A percentile compares a stretch with the other conserved stretches of the same genome.
Conservation (phyloP, 257 asterid genomes). For the Penstemon newberryi region DNA sequence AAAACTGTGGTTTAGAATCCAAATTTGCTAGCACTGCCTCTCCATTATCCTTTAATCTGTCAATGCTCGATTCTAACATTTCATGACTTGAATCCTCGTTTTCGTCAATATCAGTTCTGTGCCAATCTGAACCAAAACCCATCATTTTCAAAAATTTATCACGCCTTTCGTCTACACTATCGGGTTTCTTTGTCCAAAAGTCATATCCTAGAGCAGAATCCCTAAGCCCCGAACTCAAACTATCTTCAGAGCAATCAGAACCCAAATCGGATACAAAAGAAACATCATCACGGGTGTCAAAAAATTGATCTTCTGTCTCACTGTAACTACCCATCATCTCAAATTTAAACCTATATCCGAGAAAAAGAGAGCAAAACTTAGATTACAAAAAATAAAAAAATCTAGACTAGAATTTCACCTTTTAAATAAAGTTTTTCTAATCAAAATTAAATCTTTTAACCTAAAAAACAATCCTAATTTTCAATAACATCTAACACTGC, state of each 20-base stretch:
- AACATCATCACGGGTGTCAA: slow-evolving; percentile 59
- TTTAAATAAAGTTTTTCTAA: slow-evolving; percentile 2
- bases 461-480: neutral
- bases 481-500: neutral
- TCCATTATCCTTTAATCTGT: slow-evolving; percentile 42
- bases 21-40: slow-evolving; percentile 48
- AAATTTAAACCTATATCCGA: slow-evolving; percentile 40
- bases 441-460: neutral
- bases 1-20: slow-evolving; percentile 42
- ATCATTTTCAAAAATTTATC: slow-evolving; percentile 59
- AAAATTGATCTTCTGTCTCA: slow-evolving; percentile 55
- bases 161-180: slow-evolving; percentile 68
- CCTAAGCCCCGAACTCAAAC: slow-evolving; percentile 38
- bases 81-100: slow-evolving; percentile 30
- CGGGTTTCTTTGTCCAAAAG: slow-evolving; percentile 64
- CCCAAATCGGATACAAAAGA: slow-evolving; percentile 47
- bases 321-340: slow-evolving; percentile 44
- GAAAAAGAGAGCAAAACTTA: slow-evolving; percentile 7
- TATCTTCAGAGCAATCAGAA: slow-evolving; percentile 49
- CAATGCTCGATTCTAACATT: slow-evolving; percentile 22
- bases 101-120: slow-evolving; percentile 28
- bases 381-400: slow-evolving; percentile 17
- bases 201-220: slow-evolving; percentile 58
- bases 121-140: slow-evolving; percentile 55
- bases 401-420: neutral